Evolutionary conservation across 164 flowering plant species (phyloP).

Genomic region (Vitis amurensis): DNA sequence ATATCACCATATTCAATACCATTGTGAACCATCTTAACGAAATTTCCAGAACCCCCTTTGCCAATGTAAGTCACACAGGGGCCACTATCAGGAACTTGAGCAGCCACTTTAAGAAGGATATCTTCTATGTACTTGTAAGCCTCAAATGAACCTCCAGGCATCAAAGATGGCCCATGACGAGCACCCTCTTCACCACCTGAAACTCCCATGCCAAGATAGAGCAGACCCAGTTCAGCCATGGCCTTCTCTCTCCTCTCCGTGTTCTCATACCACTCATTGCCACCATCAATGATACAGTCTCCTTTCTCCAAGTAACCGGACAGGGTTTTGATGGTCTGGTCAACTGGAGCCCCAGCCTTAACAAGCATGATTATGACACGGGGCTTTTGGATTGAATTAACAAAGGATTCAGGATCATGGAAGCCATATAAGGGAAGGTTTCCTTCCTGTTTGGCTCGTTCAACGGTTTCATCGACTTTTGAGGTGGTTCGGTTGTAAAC

Average conservation of each 20-base stretch:
- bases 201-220: constrained; percentile 76
- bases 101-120: constrained; percentile 68
- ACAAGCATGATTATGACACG: constrained; percentile 70
- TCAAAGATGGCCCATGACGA: constrained; percentile 67
- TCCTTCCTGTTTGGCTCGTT: constrained; percentile 70
- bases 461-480: constrained; percentile 74
- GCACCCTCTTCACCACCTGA: constrained; percentile 87
- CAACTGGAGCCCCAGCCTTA: constrained; percentile 73
- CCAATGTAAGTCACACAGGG: constrained; percentile 76
- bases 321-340: constrained; percentile 60
- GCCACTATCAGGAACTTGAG: constrained; percentile 74
- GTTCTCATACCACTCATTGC: constrained; percentile 78
- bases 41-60: constrained; percentile 71
- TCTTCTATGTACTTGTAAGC: constrained; percentile 73
- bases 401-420: constrained; percentile 66
- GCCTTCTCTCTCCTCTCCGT: constrained; percentile 66
- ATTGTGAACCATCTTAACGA: constrained; percentile 70
- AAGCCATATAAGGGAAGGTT: constrained; percentile 63
- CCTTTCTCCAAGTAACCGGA: constrained; percentile 67
- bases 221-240: constrained; percentile 54
- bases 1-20: constrained; percentile 82
- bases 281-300: constrained; percentile 74
- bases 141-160: constrained; percentile 78
- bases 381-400: constrained; percentile 57
- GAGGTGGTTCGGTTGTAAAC: constrained; percentile 75